phyloP scores from a whole-genome alignment of 2,329 filamentous ascomycete genomes.

The Salinomyces thailandicus region DNA sequence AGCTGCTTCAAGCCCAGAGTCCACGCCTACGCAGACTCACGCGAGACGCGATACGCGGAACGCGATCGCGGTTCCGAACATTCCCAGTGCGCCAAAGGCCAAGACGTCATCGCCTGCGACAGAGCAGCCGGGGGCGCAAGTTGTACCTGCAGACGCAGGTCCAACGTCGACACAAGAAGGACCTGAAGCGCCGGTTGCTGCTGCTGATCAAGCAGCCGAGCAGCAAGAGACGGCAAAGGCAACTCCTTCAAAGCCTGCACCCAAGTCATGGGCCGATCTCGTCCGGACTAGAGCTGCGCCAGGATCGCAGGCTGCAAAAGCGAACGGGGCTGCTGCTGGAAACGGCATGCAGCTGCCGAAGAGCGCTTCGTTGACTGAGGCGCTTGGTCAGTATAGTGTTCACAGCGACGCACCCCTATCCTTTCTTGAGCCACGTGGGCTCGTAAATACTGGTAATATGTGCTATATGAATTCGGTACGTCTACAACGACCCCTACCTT shows the following conservation, averaged over 20 bases:
- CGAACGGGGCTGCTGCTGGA: constrained; percentile 6
- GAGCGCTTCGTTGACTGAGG: constrained; percentile 56
- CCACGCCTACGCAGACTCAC: constrained; percentile 20
- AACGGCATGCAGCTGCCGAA: constrained; percentile 32
- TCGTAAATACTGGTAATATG: constrained; percentile 97
- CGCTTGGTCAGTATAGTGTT: constrained; percentile 62
- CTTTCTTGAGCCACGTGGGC: constrained; percentile 82
- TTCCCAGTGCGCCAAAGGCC: constrained; percentile 38
- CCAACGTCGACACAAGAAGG: constrained; percentile 8
- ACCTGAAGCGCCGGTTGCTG: neutral
- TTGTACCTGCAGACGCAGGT: constrained; percentile 7
- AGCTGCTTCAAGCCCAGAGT: constrained; percentile 21
- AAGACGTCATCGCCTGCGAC: constrained; percentile 30
- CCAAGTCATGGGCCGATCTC: constrained; percentile 59
- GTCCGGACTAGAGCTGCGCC: constrained; percentile 36
- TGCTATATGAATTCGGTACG: constrained; percentile 99
- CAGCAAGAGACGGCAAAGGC: constrained; percentile 29
- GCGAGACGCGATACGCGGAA: constrained; percentile 34
- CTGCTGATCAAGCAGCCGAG: constrained; percentile 1
- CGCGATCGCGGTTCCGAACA: constrained; percentile 42
- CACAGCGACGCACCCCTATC: constrained; percentile 55
- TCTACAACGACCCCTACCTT: constrained; percentile 13
- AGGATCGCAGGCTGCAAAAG: constrained; percentile 17
- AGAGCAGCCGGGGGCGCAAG: constrained; percentile 19
- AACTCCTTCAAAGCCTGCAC: constrained; percentile 31